Conservation (phyloP, 495 filamentous ascomycete species). For the Symbiotaphrina buchneri region DNA sequence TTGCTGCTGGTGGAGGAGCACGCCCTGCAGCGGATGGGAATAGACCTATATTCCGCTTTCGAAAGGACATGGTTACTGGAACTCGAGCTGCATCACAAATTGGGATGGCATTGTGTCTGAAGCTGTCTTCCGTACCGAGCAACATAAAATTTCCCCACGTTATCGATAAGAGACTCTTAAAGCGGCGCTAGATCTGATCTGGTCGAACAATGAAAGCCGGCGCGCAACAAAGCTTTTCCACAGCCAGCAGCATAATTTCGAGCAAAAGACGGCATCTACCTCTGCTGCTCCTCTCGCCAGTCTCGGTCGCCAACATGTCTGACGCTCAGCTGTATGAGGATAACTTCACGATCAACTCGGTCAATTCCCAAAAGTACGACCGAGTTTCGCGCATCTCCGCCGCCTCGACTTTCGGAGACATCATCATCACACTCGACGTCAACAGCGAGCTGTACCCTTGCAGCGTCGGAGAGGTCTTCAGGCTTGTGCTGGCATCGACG, state of each 20-base stretch:
- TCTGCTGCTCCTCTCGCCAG: conserved; percentile 2
- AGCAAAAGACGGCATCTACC: neutral
- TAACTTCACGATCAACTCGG: conserved; percentile 55
- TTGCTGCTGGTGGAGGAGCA: conserved; percentile 1
- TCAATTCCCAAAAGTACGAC: conserved; percentile 80
- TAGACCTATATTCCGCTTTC: conserved; percentile 64
- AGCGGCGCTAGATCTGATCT: too few species aligned
- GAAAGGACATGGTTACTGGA: conserved; percentile 92
- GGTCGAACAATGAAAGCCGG: too few species aligned
- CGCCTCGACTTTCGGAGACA: conserved; percentile 43
- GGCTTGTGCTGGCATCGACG: conserved; percentile 60
- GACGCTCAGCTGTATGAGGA: conserved; percentile 81
- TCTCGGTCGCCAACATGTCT: conserved; percentile 20
- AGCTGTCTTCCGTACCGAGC: too few species aligned
- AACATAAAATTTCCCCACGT: too few species aligned
- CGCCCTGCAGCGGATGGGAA: conserved; percentile 8
- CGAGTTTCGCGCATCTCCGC: conserved; percentile 66
- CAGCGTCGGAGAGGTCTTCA: conserved; percentile 43
- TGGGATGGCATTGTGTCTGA: too few species aligned
- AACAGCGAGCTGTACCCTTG: conserved; percentile 83
- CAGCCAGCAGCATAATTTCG: neutral
- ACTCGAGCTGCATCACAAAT: too few species aligned
- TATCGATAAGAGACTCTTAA: too few species aligned
- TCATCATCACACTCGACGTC: conserved; percentile 70
- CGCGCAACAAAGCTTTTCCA: too few species aligned